Base-by-base conservation (phyloP, 306 rosid genomes). In the Ochetophila trinervis region DNA sequence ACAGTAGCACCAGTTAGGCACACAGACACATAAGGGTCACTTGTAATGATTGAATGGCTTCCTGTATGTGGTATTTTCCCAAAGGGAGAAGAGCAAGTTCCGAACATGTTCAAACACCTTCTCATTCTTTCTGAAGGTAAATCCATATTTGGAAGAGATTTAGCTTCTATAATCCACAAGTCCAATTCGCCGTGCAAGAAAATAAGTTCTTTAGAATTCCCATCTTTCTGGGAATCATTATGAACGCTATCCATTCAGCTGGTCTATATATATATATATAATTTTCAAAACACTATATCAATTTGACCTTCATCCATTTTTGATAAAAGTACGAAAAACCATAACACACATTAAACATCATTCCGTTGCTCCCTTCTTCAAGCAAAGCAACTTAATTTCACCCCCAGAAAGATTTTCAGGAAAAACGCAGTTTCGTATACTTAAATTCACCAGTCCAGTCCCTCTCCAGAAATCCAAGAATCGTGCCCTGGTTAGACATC, bases 1-100 rank as follows among this genome's bases (percentile, higher is more conserved):
- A 88, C 72, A 45, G 95, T 85, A 11, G 95, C 95, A 15, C 87
- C 91, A 21, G 85, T 75, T 17, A 88, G 35, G 70, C 85, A 81
- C 0, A 88, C 77, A 21, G 91, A 85, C 47, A 88, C 91, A 66
- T 88, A 88, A 63, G 95, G 95, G 57, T 88, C 95, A 68, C 95
- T 88, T n/a, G 91, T 88, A 62, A 82, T 79, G 62, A 64, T 60
- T 16, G 82, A 17, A 14, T 75, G 74, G 45, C 71, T 88, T 54
- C 87, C 82, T 2, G 79, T 54, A 60, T 12, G 75, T 4, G 77
- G n/a, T 35, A 74, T 67, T 68, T 71, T 84, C 4, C 67, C 65
- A 54, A 82, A 82, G 1, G 88, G 88, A 19, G 78, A 56, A 1
- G 77, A 64, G 53, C 81, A 83, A 62, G 63, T 63, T 21, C 68